These are phyloP conservation scores for Calocybe gangraenosa DNA, from an alignment of 768 basidiomycete species.

Conservation along the genomic window DNA sequence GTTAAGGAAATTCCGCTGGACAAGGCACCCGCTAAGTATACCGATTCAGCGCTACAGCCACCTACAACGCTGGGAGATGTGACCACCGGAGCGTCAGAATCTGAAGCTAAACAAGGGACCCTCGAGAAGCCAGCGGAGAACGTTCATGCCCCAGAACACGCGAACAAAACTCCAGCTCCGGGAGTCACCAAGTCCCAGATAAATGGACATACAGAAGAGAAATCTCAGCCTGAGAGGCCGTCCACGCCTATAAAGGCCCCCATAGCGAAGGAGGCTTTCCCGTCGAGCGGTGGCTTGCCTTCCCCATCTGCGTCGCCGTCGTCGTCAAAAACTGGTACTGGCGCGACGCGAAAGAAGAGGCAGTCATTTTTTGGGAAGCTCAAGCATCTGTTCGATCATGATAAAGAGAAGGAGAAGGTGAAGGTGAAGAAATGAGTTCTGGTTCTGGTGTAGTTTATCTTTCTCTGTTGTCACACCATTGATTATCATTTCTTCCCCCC, in stretches of 20 bases:
- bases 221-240: background rate
- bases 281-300: constrained; percentile 13
- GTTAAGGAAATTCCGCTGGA: no score
- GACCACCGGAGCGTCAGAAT: background rate
- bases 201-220: constrained; percentile 3
- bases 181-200: background rate
- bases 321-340: constrained; percentile 32
- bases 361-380: constrained; percentile 50
- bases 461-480: background rate
- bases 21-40: no score
- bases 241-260: constrained; percentile 9
- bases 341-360: constrained; percentile 44
- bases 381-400: constrained; percentile 44
- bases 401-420: constrained; percentile 39
- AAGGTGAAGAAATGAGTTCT: constrained; percentile 2
- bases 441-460: background rate
- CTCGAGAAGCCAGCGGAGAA: background rate
- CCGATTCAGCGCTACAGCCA: no score
- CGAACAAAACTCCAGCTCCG: background rate
- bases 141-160: background rate
- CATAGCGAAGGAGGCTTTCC: constrained; percentile 20
- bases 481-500: background rate
- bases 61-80: no score
- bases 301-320: constrained; percentile 20
- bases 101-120: background rate